Evolutionary conservation across 208 protist genomes (phyloP).

Genomic region (Leishmania arabica): DNA sequence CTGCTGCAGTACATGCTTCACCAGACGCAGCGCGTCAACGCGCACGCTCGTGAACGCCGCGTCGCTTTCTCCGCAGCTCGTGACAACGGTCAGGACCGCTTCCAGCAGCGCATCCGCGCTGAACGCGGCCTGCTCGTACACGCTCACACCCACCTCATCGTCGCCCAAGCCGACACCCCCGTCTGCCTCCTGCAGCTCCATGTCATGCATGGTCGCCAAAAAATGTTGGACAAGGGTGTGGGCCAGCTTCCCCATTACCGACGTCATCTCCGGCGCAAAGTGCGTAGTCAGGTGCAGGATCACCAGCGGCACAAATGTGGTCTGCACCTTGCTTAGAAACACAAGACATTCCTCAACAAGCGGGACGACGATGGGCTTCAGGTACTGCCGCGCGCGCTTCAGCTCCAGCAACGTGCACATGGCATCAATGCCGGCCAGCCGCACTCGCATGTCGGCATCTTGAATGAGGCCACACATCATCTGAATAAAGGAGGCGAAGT

Average conservation of each 20-base stretch:
- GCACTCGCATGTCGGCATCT: conserved; percentile 76
- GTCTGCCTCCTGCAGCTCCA: conserved; percentile 52
- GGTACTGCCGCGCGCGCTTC: conserved; percentile 68
- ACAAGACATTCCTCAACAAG: conserved; percentile 84
- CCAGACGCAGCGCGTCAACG: conserved; percentile 63
- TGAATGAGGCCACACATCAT: conserved; percentile 70
- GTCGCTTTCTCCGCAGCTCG: conserved; percentile 52
- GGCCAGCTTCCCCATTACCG: conserved; percentile 74
- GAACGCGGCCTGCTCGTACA: conserved; percentile 67
- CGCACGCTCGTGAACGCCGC: conserved; percentile 51
- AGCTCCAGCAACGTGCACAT: conserved; percentile 89
- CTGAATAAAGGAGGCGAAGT: conserved; percentile 81
- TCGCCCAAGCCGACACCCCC: conserved; percentile 3
- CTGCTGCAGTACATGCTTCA: conserved; percentile 56
- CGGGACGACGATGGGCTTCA: conserved; percentile 65
- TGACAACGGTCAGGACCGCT: conserved; percentile 77
- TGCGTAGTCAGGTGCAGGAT: conserved; percentile 86
- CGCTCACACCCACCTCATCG: conserved; percentile 13
- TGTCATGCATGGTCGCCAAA: conserved; percentile 75
- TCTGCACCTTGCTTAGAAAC: conserved; percentile 85
- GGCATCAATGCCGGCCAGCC: conserved; percentile 77
- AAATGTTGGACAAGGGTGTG: conserved; percentile 79
- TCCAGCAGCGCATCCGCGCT: conserved; percentile 75
- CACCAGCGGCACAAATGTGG: conserved; percentile 78
- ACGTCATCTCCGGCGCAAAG: conserved; percentile 82